Conservation (phyloP, 192 early-diverging fungal species). For the Backusella sp. region DNA sequence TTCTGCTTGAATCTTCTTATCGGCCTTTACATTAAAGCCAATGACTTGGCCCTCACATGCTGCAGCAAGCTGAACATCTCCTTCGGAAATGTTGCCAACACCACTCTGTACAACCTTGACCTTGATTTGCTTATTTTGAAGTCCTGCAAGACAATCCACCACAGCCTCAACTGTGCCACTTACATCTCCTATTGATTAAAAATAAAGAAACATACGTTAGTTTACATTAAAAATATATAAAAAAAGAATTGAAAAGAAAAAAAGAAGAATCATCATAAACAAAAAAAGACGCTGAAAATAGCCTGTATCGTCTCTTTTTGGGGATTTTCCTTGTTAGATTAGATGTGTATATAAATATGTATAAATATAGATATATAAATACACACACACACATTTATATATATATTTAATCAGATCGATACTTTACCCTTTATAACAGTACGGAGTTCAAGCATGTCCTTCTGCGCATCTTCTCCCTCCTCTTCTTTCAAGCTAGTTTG, state of each 20-base stretch:
- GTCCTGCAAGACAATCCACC: slow-evolving; percentile 64
- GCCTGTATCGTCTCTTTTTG: background rate
- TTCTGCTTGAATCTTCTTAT: slow-evolving; percentile 64
- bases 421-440: slow-evolving; percentile 68
- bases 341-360: background rate
- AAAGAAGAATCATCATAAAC: background rate
- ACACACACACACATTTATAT: background rate
- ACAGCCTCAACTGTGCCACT: slow-evolving; percentile 92
- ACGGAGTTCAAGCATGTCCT: slow-evolving; percentile 47
- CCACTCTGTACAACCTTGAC: slow-evolving; percentile 73
- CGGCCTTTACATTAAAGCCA: slow-evolving; percentile 87
- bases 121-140: slow-evolving; percentile 77
- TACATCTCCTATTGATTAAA: slow-evolving; percentile 66
- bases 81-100: slow-evolving; percentile 85
- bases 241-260: slow-evolving; percentile 7
- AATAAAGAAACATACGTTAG: background rate
- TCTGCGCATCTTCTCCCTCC: slow-evolving; percentile 37
- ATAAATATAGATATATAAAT: background rate
- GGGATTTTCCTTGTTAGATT: slow-evolving; percentile 13
- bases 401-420: background rate
- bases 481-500: slow-evolving; percentile 33
- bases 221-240: background rate
- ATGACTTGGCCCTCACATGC: slow-evolving; percentile 65
- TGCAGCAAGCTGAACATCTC: slow-evolving; percentile 78
- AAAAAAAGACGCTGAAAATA: slow-evolving; percentile 4